Percentiles rank a stretch among this genome's conserved stretches.
Conservation (phyloP, 768 basidiomycete genomes). For the Russula brevipes region DNA sequence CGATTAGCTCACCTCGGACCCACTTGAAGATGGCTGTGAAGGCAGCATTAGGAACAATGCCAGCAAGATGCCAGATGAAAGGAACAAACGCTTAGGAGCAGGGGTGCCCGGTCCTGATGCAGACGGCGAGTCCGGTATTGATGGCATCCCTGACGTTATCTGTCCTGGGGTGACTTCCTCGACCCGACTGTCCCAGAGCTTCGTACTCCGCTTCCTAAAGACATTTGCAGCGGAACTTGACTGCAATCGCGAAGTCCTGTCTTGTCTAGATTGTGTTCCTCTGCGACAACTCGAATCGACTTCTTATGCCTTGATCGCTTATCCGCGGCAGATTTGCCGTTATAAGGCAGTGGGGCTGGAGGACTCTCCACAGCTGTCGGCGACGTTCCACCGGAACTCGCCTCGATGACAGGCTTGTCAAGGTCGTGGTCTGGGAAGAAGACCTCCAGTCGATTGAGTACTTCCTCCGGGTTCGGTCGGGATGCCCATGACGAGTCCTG, state of each 20-base stretch:
- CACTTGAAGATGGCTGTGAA: conserved; percentile 85
- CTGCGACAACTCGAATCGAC: conserved; percentile 88
- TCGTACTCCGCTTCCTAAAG: conserved; percentile 80
- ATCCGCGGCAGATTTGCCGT: conserved; percentile 25
- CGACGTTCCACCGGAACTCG: conserved; percentile 71
- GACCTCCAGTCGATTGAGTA: conserved; percentile 87
- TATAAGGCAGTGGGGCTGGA: conserved; percentile 31
- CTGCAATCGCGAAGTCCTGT: conserved; percentile 61
- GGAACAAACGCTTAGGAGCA: conserved; percentile 58
- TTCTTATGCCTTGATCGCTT: conserved; percentile 65
- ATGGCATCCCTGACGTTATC: conserved; percentile 41
- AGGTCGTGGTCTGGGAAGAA: conserved; percentile 97
- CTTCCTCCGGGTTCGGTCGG: conserved; percentile 86
- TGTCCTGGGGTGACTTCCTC: conserved; percentile 88
- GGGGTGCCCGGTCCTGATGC: conserved; percentile 32
- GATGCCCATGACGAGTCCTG: conserved; percentile 80
- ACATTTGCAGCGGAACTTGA: conserved; percentile 44
- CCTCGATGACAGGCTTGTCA: conserved; percentile 92
- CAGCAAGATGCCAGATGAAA: conserved; percentile 2
- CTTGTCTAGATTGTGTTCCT: conserved; percentile 77
- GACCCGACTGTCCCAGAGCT: conserved; percentile 89
- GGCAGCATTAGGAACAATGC: conserved; percentile 5
- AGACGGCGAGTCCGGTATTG: conserved; percentile 56
- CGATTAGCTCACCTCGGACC: conserved; percentile 97
- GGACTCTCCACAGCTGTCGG: conserved; percentile 58